phyloP scores from a whole-genome alignment of 352 stramenopile species.

The Globisporangium cystogenes region DNA sequence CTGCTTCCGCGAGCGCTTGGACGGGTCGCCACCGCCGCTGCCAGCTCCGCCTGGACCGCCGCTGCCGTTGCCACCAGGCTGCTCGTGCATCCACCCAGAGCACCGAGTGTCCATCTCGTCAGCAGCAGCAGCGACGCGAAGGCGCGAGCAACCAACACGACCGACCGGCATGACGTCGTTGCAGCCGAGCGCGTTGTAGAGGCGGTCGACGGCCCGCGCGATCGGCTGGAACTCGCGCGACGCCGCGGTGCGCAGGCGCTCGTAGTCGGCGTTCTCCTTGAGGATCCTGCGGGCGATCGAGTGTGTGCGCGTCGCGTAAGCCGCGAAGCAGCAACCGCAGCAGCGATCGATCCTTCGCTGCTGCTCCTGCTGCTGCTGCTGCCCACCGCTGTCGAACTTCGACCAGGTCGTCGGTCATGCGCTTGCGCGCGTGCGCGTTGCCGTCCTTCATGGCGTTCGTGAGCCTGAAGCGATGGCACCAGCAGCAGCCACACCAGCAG shows the following conservation, averaged over 20 bases:
- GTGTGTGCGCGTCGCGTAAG: too few relatives aligned
- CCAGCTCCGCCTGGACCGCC: constrained; percentile 12
- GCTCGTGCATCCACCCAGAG: background rate
- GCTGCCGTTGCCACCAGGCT: constrained; percentile 8
- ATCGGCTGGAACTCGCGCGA: constrained; percentile 69
- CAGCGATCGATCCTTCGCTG: background rate
- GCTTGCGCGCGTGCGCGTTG: constrained; percentile 56
- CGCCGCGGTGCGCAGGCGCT: constrained; percentile 51
- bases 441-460: constrained; percentile 62
- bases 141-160: too few relatives aligned
- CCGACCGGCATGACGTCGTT: constrained; percentile 73
- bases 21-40: constrained; percentile 22
- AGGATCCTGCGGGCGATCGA: constrained; percentile 49
- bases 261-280: constrained; percentile 71
- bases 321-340: too few relatives aligned
- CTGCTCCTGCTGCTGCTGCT: too few relatives aligned
- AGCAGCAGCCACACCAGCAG: background rate
- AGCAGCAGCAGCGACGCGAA: background rate
- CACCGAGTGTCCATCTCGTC: background rate
- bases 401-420: constrained; percentile 68
- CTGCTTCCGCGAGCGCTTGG: constrained; percentile 51
- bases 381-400: constrained; percentile 61
- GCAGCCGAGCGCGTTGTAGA: constrained; percentile 77
- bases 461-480: too few relatives aligned
- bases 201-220: constrained; percentile 56